Evolutionary conservation across 2,329 filamentous ascomycete genomes (phyloP).

Genomic region (Venturia effusa): DNA sequence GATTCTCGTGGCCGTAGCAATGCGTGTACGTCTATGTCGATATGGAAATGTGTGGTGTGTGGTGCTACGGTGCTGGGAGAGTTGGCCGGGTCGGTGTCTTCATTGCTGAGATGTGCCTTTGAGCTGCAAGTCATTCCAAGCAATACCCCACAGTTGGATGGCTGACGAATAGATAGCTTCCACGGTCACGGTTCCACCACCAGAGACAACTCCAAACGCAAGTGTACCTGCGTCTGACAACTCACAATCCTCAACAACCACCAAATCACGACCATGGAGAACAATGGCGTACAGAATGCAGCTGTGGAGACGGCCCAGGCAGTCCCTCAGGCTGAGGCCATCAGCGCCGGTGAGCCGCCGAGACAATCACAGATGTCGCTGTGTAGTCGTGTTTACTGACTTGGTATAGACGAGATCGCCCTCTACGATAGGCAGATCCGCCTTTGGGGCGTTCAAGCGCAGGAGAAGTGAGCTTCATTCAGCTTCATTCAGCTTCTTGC

Average conservation of each 20-base stretch:
- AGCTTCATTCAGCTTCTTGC: constrained; percentile 12
- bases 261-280: neutral
- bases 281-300: constrained; percentile 18
- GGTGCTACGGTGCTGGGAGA: neutral
- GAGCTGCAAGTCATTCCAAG: neutral
- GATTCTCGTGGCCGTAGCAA: neutral
- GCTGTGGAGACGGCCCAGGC: constrained; percentile 27
- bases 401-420: constrained; percentile 70
- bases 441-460: constrained; percentile 91
- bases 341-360: constrained; percentile 26
- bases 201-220: neutral
- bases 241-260: neutral
- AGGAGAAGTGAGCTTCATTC: constrained; percentile 49
- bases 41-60: neutral
- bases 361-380: neutral
- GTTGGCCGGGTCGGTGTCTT: neutral
- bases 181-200: too few relatives aligned
- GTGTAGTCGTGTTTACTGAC: neutral
- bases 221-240: neutral
- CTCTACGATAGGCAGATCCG: constrained; percentile 96
- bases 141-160: neutral
- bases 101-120: neutral
- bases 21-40: neutral
- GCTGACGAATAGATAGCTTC: too few relatives aligned
- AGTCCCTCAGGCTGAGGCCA: constrained; percentile 28